These are phyloP conservation scores for Arthrocladium fulminans DNA, from an alignment of 2,329 filamentous ascomycete species.

Conservation along the genomic window DNA sequence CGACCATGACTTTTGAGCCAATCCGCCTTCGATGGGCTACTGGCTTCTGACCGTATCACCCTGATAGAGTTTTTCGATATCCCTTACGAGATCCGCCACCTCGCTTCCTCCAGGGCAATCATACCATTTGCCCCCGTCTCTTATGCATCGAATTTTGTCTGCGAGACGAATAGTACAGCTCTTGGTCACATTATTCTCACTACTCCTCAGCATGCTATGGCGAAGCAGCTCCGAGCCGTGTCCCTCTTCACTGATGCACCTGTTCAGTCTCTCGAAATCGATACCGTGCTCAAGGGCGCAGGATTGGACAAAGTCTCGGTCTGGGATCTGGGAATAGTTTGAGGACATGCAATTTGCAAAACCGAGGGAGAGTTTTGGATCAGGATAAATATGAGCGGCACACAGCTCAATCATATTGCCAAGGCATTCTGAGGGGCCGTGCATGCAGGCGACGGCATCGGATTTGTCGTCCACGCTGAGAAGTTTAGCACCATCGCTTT, in stretches of 20 bases:
- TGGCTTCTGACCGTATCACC: no score
- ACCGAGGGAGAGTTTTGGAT: conserved; percentile 68
- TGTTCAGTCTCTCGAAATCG: conserved; percentile 70
- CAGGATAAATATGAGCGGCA: conserved; percentile 57
- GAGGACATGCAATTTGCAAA: conserved; percentile 84
- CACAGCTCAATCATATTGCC: conserved; percentile 94
- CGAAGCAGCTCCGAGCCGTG: conserved; percentile 44
- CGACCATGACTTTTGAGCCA: no score
- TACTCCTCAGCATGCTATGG: conserved; percentile 44
- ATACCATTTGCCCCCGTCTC: conserved; percentile 54
- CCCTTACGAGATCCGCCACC: conserved; percentile 58
- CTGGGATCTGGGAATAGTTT: conserved; percentile 68
- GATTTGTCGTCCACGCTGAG: conserved; percentile 56
- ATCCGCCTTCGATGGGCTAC: no score
- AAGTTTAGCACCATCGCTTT: conserved; percentile 4
- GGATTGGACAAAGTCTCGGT: conserved; percentile 67
- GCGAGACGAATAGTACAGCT: conserved; percentile 75
- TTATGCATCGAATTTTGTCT: conserved; percentile 72
- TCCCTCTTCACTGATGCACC: conserved; percentile 57
- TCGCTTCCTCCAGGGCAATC: conserved; percentile 28
- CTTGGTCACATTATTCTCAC: conserved; percentile 54
- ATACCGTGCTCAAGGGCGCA: conserved; percentile 89
- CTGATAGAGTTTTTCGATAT: conserved; percentile 62
- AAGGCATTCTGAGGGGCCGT: conserved; percentile 82
- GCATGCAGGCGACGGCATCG: conserved; percentile 77